Base-by-base conservation (phyloP, 2,329 filamentous ascomycete genomes). In the Epichloe elymi region DNA sequence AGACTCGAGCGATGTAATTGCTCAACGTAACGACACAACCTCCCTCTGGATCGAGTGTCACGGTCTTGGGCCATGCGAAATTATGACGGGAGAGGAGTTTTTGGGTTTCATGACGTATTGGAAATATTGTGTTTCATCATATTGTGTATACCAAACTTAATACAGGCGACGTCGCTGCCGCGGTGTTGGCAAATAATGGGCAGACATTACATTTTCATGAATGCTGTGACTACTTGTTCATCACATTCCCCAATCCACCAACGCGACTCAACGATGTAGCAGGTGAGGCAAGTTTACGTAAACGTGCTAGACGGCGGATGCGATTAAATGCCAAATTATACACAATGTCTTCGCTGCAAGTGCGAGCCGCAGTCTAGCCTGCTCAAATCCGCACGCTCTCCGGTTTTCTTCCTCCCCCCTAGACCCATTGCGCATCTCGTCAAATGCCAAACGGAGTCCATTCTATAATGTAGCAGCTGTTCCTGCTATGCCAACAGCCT, bases 401-500 rank as follows among this genome's bases (percentile, higher is more conserved):
- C 10, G 3, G 3, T 39, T 23, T 38, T 20, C 17, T 8, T 15
- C 36, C 12, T 39, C 35, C 8, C 8, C 26, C 26, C 19, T 10
- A 8, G 26, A 11, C 10, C 26, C n/a, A 11, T 35, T 23, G 23
- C 38, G 15, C 20, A 8, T 2, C 39, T 44, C 30, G 42, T 42
- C 11, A 3, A 5, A 23, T 26, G 15, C 17, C n/a, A 38, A 47
- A 37, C 11, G n/a, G 14, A 37, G 20, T 36, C 15, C 30, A n/a
- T n/a, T 14, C 33, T 68, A 77, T 67, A 80, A 68, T 36, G 74
- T 74, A 47, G 74, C 67, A 23, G 78, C 78, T 7, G 80, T 82
- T 59, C 79, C 78, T n/a, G 78, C 72, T 8, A 74, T 78, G 30
- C 85, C 85, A 1, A 74, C 71, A n/a, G 71, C 76, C 61, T 78